Conservation (phyloP, 345 rosid genomes). For the Camelina sativa region DNA sequence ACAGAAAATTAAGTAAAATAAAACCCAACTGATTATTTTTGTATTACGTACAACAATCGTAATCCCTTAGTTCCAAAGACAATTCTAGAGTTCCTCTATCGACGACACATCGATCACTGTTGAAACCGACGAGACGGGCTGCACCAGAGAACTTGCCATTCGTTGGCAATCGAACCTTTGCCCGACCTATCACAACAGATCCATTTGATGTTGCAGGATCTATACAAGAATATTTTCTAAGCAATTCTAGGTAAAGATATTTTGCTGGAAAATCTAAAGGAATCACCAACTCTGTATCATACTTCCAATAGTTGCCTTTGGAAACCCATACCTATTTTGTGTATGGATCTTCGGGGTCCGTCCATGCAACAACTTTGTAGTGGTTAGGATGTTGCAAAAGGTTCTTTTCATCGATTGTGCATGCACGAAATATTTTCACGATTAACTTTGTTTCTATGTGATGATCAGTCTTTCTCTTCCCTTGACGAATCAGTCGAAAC, state of each 20-base stretch:
- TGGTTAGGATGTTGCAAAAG: neutral
- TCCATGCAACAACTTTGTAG: conserved; percentile 18
- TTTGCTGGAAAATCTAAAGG: neutral
- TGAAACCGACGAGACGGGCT: conserved; percentile 7
- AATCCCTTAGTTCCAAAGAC: conserved; percentile 6
- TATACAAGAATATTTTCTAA: neutral
- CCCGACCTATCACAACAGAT: conserved; percentile 29
- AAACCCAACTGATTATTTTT: too few relatives aligned
- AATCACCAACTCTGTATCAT: conserved; percentile 7
- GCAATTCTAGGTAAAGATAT: conserved; percentile 25
- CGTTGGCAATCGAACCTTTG: conserved; percentile 18
- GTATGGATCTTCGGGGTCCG: neutral
- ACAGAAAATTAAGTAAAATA: too few relatives aligned
- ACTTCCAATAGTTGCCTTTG: neutral
- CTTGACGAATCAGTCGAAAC: neutral
- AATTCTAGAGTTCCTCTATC: conserved; percentile 1
- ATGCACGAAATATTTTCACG: neutral
- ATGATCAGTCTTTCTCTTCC: neutral
- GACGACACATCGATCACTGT: conserved; percentile 6
- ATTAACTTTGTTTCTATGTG: conserved; percentile 1
- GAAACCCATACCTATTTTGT: neutral
- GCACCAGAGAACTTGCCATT: neutral
- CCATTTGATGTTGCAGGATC: conserved; percentile 27
- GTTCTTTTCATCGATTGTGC: neutral
- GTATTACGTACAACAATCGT: too few relatives aligned